Conservation (phyloP, 1,284 basidiomycete genomes). For the Ustilago trichophora region DNA sequence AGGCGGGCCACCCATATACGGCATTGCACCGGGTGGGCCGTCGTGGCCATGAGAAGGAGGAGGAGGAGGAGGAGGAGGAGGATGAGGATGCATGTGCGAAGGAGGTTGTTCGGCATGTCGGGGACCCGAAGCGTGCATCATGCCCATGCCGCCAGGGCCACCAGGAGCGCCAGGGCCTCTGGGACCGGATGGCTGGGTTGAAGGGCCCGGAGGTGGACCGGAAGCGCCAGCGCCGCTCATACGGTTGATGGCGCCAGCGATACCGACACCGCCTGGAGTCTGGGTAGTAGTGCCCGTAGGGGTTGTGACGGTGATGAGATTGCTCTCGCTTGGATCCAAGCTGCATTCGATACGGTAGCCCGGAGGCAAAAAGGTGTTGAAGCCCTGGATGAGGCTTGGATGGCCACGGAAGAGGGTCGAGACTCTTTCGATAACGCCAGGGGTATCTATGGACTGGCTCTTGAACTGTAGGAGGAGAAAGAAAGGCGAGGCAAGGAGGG, state of each 20-base stretch:
- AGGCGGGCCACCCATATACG: slow-evolving; percentile 31
- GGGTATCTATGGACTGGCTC: slow-evolving; percentile 81
- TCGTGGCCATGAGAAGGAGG: slow-evolving; percentile 35
- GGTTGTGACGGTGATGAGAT: slow-evolving; percentile 92
- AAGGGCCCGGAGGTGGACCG: slow-evolving; percentile 22
- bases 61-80: no score
- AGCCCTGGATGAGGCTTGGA: slow-evolving; percentile 92
- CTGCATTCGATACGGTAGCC: slow-evolving; percentile 96
- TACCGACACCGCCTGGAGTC: slow-evolving; percentile 67
- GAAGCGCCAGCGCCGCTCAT: slow-evolving; percentile 52
- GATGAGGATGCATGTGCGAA: slow-evolving; percentile 42
- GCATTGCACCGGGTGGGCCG: slow-evolving; percentile 24
- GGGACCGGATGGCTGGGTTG: slow-evolving; percentile 22
- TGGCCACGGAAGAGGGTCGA: slow-evolving; percentile 94
- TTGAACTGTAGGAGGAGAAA: slow-evolving; percentile 53
- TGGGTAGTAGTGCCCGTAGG: slow-evolving; percentile 80
- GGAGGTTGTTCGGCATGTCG: slow-evolving; percentile 42
- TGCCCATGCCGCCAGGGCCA: slow-evolving; percentile 36
- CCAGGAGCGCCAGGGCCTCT: slow-evolving; percentile 29
- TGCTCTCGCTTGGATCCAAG: slow-evolving; percentile 71
- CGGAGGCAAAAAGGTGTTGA: slow-evolving; percentile 97
- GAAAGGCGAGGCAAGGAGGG: background rate
- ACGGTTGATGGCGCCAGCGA: slow-evolving; percentile 59
- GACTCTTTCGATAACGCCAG: slow-evolving; percentile 96
- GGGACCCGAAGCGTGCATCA: slow-evolving; percentile 37